These are phyloP conservation scores for Cercospora zeae-maydis DNA, from an alignment of 2,329 filamentous ascomycete species.

Conservation along the genomic window DNA sequence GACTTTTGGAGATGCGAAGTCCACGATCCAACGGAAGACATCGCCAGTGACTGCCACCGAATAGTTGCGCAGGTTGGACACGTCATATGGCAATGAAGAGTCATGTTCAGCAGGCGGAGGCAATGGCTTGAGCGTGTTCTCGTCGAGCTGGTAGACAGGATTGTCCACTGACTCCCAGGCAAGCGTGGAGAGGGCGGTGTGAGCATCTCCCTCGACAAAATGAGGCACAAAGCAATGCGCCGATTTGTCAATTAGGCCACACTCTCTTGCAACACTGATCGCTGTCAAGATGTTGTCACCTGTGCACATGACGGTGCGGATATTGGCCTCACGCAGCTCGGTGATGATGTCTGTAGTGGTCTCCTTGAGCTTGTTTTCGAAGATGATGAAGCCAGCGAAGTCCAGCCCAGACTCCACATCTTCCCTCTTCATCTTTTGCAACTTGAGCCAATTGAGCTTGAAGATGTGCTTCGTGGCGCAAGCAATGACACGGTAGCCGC, in stretches of 20 bases:
- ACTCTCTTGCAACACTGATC: constrained; percentile 91
- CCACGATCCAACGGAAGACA: constrained; percentile 93
- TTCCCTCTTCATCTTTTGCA: constrained; percentile 84
- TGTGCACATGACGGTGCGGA: constrained; percentile 92
- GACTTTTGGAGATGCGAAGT: constrained; percentile 79
- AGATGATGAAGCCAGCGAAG: constrained; percentile 95
- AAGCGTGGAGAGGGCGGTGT: constrained; percentile 69
- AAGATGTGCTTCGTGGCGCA: constrained; percentile 86
- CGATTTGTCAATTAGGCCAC: constrained; percentile 71
- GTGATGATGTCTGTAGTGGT: constrained; percentile 76
- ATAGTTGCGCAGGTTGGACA: constrained; percentile 77
- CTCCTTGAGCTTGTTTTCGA: constrained; percentile 96
- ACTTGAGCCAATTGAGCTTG: constrained; percentile 88
- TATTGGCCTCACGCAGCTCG: constrained; percentile 77
- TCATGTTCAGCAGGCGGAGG: constrained; percentile 69
- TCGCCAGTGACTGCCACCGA: constrained; percentile 87
- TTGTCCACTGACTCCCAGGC: constrained; percentile 97
- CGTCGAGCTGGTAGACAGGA: constrained; percentile 70
- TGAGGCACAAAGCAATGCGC: constrained; percentile 91
- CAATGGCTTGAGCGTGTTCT: constrained; percentile 74
- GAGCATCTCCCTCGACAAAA: constrained; percentile 73
- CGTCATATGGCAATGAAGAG: constrained; percentile 79
- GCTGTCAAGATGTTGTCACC: constrained; percentile 97
- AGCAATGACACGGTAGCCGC: constrained; percentile 93
- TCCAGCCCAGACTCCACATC: constrained; percentile 81